phyloP scores from a whole-genome alignment of 176 grass and related monocot genomes.

The Miscanthus lutarioriparius region DNA sequence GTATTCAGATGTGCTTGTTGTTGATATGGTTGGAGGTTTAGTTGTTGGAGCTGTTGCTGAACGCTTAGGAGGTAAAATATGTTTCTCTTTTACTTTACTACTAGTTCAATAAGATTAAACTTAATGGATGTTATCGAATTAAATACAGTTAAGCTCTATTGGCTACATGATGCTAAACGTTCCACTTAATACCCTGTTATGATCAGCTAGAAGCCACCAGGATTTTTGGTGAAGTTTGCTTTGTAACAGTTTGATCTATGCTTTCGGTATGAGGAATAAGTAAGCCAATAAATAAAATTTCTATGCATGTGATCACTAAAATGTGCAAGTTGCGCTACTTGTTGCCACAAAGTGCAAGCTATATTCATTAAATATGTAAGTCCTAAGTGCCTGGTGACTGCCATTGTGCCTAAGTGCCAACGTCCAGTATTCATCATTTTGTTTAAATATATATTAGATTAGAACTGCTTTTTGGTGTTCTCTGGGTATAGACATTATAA shows the following conservation, averaged over 20 bases:
- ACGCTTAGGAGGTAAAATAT: slow-evolving; percentile 74
- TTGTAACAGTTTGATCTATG: background rate
- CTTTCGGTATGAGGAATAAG: background rate
- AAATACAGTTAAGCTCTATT: background rate
- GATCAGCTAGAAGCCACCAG: background rate
- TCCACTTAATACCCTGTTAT: slow-evolving; percentile 15
- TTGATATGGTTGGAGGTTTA: slow-evolving; percentile 94
- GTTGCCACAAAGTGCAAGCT: slow-evolving; percentile 6
- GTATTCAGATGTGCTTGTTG: slow-evolving; percentile 78
- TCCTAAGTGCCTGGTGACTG: background rate
- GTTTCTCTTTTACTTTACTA: slow-evolving; percentile 16
- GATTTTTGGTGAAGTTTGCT: background rate
- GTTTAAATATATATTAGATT: background rate
- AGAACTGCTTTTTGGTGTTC: slow-evolving; percentile 5
- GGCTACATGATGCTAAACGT: background rate
- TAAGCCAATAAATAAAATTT: background rate
- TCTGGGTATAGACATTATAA: background rate
- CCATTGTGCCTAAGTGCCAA: background rate
- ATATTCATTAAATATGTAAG: background rate
- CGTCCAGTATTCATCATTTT: background rate
- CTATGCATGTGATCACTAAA: background rate
- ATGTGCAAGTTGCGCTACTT: background rate
- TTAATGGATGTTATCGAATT: slow-evolving; percentile 5
- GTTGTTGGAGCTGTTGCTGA: slow-evolving; percentile 82
- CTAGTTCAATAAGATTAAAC: background rate